Evolutionary conservation across 192 early-diverging fungal species (phyloP).

Genomic region (Podila epigama): DNA sequence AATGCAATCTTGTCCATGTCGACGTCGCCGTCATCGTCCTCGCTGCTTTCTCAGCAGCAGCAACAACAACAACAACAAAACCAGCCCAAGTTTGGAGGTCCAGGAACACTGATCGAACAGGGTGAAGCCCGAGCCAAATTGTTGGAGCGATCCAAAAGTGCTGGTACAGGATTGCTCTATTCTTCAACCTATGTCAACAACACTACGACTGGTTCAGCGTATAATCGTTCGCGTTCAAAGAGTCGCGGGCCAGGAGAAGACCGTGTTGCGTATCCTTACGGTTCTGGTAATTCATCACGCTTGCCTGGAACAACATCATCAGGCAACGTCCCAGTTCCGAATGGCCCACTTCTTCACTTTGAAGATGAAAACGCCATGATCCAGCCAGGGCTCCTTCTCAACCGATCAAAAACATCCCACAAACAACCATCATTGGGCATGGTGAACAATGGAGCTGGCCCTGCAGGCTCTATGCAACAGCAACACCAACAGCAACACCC

Average conservation of each 20-base stretch:
- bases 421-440: constrained; percentile 13
- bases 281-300: constrained; percentile 10
- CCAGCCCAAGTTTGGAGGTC: constrained; percentile 33
- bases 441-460: too few species aligned
- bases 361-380: constrained; percentile 38
- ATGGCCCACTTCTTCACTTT: constrained; percentile 35
- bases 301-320: constrained; percentile 5
- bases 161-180: constrained; percentile 30
- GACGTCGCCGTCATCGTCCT: background rate
- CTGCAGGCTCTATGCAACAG: too few species aligned
- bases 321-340: constrained; percentile 4
- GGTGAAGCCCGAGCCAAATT: constrained; percentile 23
- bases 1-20: background rate
- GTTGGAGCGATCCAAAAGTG: constrained; percentile 23
- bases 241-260: constrained; percentile 33
- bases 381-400: constrained; percentile 35
- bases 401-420: constrained; percentile 17
- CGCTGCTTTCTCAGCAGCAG: background rate
- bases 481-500: background rate
- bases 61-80: constrained; percentile 1
- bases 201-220: background rate
- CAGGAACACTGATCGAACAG: constrained; percentile 36
- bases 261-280: background rate
- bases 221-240: constrained; percentile 18
- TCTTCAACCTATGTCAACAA: background rate